Base-by-base conservation (phyloP, 805 yeast species). In the Wickerhamomyces sydowiorum region DNA sequence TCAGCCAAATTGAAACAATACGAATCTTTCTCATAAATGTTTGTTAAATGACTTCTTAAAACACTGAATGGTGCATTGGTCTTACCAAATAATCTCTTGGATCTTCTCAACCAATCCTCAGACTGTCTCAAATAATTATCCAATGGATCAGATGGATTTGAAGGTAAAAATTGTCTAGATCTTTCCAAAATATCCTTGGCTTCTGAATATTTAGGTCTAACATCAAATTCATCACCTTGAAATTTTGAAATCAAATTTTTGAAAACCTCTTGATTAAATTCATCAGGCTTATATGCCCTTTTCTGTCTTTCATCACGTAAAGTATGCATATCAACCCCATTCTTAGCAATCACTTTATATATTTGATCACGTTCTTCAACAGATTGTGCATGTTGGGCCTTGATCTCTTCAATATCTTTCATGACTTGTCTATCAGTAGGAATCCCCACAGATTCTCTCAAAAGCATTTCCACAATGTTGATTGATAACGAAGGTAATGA, bases 51-150 rank as follows among this genome's bases (percentile, higher is more conserved):
- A 8, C 46, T 45, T 29, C 43, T 51, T 38, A 66, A 47, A 24
- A 61, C 50, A 36, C 52, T 51, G 24, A 61, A 42, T 10, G 68
- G 58, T 0, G 69, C 66, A 41, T 64, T 60, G 3, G 59, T 54
- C 38, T 65, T 61, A 32, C 69, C 68, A 41, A 67, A 59, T 4
- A 62, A 40, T 37, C 52, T 49, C 44, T 60, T 60, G 19, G 67
- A 59, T 24, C 43, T 46, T 40, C 62, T 53, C 43, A 62, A 45
- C 75, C 75, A 70, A 9, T 56, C 60, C 27, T 69, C 72, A 28
- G 60, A 60, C 6, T 36, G 43, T 39, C 48, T 47, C 21, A 62
- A 38, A 27, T 51, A 44, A 35, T 33, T 36, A 30, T 56, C 64
- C 20, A 61, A 41, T 15, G 39, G 33, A 21, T 31, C 33, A 2